Percentiles rank a stretch among this genome's conserved stretches.
phyloP scores from a whole-genome alignment of 2,329 filamentous ascomycete species.

The Neonectria ditissima region DNA sequence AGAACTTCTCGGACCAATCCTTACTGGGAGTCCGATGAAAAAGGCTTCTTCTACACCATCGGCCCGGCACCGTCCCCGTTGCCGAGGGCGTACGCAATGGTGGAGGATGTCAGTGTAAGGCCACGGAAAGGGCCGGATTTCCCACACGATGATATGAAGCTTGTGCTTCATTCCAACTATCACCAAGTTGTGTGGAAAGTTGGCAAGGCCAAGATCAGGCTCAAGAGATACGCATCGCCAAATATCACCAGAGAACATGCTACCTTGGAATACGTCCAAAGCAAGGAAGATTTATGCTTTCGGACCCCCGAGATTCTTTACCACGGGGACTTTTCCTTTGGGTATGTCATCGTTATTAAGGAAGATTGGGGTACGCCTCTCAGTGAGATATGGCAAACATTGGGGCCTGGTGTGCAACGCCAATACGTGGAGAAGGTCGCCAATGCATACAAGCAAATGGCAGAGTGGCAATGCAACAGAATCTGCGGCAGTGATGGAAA shows the following conservation, averaged over 20 bases:
- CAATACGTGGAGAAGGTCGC: not conserved
- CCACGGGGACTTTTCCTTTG: not conserved
- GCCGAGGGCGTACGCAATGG: not conserved
- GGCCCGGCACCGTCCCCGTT: not conserved
- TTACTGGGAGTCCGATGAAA: not conserved
- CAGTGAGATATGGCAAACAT: not conserved
- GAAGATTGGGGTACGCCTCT: not conserved
- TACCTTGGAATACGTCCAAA: not conserved
- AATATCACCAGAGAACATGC: not conserved
- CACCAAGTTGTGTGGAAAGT: not conserved
- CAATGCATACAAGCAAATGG: not conserved
- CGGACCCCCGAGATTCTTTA: not conserved
- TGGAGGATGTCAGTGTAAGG: not conserved
- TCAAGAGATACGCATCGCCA: not conserved
- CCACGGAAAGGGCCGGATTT: not conserved
- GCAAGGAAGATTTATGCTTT: not conserved
- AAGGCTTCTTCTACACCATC: not conserved
- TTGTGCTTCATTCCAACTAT: not conserved
- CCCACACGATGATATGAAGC: not conserved
- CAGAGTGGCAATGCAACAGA: not conserved
- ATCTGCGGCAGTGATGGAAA: not conserved
- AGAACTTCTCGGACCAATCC: not conserved
- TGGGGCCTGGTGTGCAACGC: not conserved
- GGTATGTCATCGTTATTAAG: not conserved
- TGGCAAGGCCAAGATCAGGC: not conserved